A percentile compares a stretch with the other conserved stretches of the same genome.
These are phyloP conservation scores for Boletus pseudo-olivaceus DNA, from an alignment of 768 basidiomycete genomes.

Conservation along the genomic window DNA sequence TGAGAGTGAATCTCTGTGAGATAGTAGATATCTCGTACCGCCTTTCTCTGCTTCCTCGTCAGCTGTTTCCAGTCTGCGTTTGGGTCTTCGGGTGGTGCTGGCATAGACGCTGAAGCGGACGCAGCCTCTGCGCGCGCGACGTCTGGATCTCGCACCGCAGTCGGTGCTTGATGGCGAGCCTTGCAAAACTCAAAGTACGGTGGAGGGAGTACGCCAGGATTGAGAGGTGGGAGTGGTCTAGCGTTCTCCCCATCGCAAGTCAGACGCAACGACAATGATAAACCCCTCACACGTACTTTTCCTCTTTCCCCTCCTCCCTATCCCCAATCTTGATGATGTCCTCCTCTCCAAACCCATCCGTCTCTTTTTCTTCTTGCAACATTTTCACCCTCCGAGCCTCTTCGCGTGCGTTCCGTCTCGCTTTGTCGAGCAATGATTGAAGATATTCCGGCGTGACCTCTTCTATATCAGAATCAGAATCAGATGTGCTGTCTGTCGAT, in stretches of 20 bases:
- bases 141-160: constrained; percentile 58
- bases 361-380: constrained; percentile 23
- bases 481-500: constrained; percentile 33
- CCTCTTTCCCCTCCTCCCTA: constrained; percentile 28
- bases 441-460: constrained; percentile 57
- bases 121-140: constrained; percentile 50
- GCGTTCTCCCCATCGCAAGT: neutral
- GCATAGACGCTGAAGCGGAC: constrained; percentile 45
- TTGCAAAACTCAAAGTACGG: constrained; percentile 60
- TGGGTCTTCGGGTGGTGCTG: constrained; percentile 61
- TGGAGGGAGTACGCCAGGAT: constrained; percentile 60
- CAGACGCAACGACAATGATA: neutral
- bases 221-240: constrained; percentile 60
- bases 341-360: constrained; percentile 43
- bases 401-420: constrained; percentile 48
- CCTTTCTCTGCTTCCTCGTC: constrained; percentile 71
- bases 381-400: constrained; percentile 22
- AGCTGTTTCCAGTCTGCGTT: constrained; percentile 62
- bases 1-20: neutral
- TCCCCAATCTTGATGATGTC: constrained; percentile 49
- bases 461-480: constrained; percentile 35
- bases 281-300: constrained; percentile 30
- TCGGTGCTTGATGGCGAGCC: constrained; percentile 41
- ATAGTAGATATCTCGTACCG: constrained; percentile 40
- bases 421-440: constrained; percentile 59